Evolutionary conservation across 345 rosid species (phyloP).

Genomic region (Eucalyptus leucophloia): DNA sequence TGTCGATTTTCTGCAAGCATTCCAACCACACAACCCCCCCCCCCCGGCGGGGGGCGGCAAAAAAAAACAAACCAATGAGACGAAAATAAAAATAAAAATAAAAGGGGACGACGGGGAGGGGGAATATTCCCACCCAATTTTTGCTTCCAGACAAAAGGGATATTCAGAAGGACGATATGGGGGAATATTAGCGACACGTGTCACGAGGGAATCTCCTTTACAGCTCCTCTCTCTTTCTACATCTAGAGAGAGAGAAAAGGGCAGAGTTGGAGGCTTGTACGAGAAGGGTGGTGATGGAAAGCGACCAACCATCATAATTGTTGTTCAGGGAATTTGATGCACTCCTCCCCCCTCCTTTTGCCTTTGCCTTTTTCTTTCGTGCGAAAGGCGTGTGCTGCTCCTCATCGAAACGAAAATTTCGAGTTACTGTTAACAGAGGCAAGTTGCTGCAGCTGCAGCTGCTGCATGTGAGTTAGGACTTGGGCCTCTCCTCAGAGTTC

Average conservation of each 20-base stretch:
- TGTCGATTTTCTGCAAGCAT: slow-evolving; percentile 6
- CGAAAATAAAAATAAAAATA: neutral
- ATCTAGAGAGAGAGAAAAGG: slow-evolving; percentile 2
- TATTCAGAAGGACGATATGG: slow-evolving; percentile 34
- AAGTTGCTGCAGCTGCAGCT: neutral
- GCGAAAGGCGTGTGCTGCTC: neutral
- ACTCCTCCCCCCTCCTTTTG: neutral
- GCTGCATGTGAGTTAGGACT: neutral
- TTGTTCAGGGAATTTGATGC: slow-evolving; percentile 40
- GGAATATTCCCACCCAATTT: slow-evolving; percentile 14
- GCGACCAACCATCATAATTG: slow-evolving; percentile 29
- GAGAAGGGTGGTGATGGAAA: slow-evolving; percentile 32
- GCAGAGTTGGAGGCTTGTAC: slow-evolving; percentile 29
- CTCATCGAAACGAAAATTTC: neutral
- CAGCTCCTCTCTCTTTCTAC: neutral
- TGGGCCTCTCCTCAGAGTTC: neutral
- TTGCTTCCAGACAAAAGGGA: slow-evolving; percentile 48
- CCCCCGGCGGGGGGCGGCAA: no score
- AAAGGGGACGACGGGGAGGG: neutral
- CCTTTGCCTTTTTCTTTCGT: neutral
- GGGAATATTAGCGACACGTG: slow-evolving; percentile 42
- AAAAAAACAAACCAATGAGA: neutral
- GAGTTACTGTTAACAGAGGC: neutral
- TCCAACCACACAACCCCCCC: no score
- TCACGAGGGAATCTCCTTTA: slow-evolving; percentile 32